phyloP scores from a whole-genome alignment of 371 early-diverging fungal genomes.

The Mycotypha africana region DNA sequence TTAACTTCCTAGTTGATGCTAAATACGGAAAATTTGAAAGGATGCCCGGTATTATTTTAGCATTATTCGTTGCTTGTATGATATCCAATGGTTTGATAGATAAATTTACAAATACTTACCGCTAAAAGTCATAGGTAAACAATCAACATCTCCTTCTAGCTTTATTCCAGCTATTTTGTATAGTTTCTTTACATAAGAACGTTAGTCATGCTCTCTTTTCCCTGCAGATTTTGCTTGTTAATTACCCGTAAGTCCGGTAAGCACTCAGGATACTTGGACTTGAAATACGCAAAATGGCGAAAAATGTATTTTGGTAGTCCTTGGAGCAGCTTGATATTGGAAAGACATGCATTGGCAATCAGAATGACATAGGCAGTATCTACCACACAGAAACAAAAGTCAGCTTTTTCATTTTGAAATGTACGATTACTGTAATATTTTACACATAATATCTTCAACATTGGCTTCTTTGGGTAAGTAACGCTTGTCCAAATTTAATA shows the following conservation, averaged over 20 bases:
- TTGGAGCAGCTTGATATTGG: conserved; percentile 40
- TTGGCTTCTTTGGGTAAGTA: conserved; percentile 67
- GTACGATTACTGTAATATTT: neutral
- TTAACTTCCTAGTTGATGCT: conserved; percentile 16
- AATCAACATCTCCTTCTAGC: conserved; percentile 23
- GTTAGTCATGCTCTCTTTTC: neutral
- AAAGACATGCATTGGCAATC: conserved; percentile 60
- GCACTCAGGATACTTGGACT: conserved; percentile 64
- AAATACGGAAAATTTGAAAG: neutral
- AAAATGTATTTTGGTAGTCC: conserved; percentile 65
- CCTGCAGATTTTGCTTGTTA: neutral
- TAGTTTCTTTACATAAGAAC: conserved; percentile 10
- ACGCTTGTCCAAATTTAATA: conserved; percentile 60
- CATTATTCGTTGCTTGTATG: no score
- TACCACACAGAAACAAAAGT: conserved; percentile 12
- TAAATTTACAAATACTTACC: conserved; percentile 1
- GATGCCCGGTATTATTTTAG: no score
- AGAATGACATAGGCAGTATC: conserved; percentile 68
- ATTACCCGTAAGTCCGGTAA: conserved; percentile 54
- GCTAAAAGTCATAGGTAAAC: conserved; percentile 22
- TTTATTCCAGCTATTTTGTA: conserved; percentile 23
- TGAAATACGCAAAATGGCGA: conserved; percentile 67
- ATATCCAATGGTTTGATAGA: neutral
- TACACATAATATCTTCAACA: conserved; percentile 59
- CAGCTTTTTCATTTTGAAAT: no score